Base-by-base conservation (phyloP, 2,329 filamentous ascomycete species). In the Sporothrix brunneoviolacea region DNA sequence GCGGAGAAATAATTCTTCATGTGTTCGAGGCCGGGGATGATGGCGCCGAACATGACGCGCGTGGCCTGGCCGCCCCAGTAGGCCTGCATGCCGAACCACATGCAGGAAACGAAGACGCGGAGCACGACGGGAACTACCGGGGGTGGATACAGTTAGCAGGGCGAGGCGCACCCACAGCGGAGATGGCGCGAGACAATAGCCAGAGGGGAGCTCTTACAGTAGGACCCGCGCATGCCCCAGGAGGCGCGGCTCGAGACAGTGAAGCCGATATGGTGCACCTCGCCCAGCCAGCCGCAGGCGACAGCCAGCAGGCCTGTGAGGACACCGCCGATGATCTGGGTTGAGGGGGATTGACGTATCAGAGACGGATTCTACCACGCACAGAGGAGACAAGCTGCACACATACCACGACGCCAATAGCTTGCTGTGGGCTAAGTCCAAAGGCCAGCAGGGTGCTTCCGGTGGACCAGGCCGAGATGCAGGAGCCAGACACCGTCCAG, bases 221-320 rank as follows among this genome's bases (percentile, higher is more conserved):
- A 76, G 43, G 16, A 72, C 67, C 66, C 73, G 27, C 69, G 64
- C 60, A 75, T 58, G 4, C 73, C 73, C 73, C 73, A 76, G 8
- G 69, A 70, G 54, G 66, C 74, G 6, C 74, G 65, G 54, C 73
- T 75, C 57, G 75, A 72, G 13, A 75, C 62, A 0, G 72, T 75
- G 56, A 74, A 71, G 48, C 73, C 73, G 50, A 76, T 70, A 55
- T 76, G 73, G 57, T 66, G 70, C 15, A 54, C 43, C 35, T 54
- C 48, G 21, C 52, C 52, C n/a, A 48, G 44, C 52, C 44, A 54
- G 39, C 68, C 68, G 35, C 65, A 67, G 33, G 61, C 53, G 37
- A 67, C 63, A 10, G 66, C 63, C 2, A 53, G 46, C 4, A 53
- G 16, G 6, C 51, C 51, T 1, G 50, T 42, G 21, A 70, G 62